Evolutionary conservation across 2,329 filamentous ascomycete genomes (phyloP), one percentile per base, ranked within the genome.

Genomic region (Myrmaecium sp.): DNA sequence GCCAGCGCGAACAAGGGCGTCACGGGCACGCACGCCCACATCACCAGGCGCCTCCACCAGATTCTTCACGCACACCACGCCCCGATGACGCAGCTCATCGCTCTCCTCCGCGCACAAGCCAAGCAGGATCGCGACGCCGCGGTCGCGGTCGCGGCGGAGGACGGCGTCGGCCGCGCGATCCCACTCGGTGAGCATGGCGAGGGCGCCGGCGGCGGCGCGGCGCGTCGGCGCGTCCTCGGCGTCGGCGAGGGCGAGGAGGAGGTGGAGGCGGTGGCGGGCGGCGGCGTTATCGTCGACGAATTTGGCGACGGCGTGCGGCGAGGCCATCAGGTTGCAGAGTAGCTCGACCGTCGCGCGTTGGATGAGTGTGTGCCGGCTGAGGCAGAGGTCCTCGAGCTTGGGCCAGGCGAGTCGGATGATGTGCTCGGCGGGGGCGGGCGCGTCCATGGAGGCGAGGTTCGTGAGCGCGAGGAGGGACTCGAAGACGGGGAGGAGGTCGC

Each of bases 381-480:
- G 65, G 1, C 95, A 59, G 11, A 84, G 66, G 37, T 94, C 82
- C 48, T 95, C 89, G 22, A 40, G 34, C 11, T 93, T 64, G 12
- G 70, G 69, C 69, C 81, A 92, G 1, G 75, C 70, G 4, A 66
- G 58, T 6, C 77, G 70, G 18, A 93, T 70, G 26, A 93, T 84
- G 10, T 65, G 60, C 18, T 66, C 60, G 23, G 74, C 66, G 5
- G 68, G 64, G 5, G 71, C 66, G 17, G 54, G 44, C 21, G 75
- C 66, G 28, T 84, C 75, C 26, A 58, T 49, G 0, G 81, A 91
- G 0, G 86, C 89, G 5, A 98, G 67, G 40, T 98, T 98, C 0
- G 89, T 95, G 18, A 98, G 66, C 0, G 89, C 86, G 49, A 95
- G 76, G 6, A 98, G 65, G 1, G 77, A 66, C 52, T 98, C 89